Base-by-base conservation (phyloP, 1,284 basidiomycete species). In the Leccinum colubrinum region DNA sequence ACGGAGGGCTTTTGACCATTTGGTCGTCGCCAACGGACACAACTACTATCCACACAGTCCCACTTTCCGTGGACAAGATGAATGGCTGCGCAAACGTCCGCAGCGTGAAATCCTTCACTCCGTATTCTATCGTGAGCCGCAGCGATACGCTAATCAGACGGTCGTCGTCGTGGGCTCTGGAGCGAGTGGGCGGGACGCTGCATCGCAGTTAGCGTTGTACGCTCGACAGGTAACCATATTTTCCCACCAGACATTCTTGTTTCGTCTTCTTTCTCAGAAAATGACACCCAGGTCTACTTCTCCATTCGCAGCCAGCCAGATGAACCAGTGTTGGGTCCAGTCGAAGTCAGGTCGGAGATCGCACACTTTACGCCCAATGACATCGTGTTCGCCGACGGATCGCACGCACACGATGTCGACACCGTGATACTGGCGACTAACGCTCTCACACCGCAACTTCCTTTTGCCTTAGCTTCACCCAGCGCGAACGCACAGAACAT, bases 111-210 rank as follows among this genome's bases (percentile, higher is more conserved):
- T 85, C 3, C 41, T 81, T 20, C 84, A 86, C 68, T 82, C 83
- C 3, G 75, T 85, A n/a, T 86, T 79, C 69, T 86, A 84, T 67
- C 80, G 84, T 35, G 68, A 76, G 15, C 81, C 84, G 4, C 73
- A 80, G 51, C 71, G 66, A 7, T 86, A 81, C 66, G 62, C 64
- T 22, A 77, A 78, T 20, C 77, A 69, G 43, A 78, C 74, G 1
- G 80, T 86, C 0, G 66, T 86, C 6, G 77, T 86, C 11, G 80
- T 86, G 9, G 85, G 85, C 6, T 78, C 77, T 11, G 80, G 81
- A 4, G 77, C 80, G 0, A 86, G 84, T 67, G 84, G 79, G 15
- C 70, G 76, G 37, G 85, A 86, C 63, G 76, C 75, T 14, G 79
- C 79, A 4, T 68, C 75, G 8, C 82, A 85, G 65, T 71, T 82